Evolutionary conservation across 345 rosid species (phyloP), one percentile per base, ranked within the genome.

Genomic region (Brassica cretica): DNA sequence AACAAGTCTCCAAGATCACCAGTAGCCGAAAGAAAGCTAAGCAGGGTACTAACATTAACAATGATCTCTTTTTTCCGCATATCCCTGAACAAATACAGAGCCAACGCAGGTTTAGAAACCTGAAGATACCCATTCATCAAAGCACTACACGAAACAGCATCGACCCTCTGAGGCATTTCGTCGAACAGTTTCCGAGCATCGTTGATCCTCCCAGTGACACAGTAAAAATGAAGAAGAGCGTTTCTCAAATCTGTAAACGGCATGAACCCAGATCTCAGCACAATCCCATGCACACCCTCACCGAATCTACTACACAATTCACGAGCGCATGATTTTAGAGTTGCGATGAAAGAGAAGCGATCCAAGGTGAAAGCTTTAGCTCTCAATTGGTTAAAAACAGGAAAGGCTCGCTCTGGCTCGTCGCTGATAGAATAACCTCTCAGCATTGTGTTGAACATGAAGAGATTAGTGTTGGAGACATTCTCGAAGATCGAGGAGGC

Each of bases 171-270:
- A 33, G 86, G 84, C 74, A 73, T 68, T 89, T 87, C 93, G 9
- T 87, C 93, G 65, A 90, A 89, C 88, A 90, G 39, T 61, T 80
- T 82, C 44, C 64, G 87, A 30, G 91, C 93, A 80, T 84, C 81
- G 5, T 4, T 56, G 5, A 75, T 78, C 61, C 76, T 72, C 8
- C 84, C 72, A 35, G 74, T 72, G 46, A 80, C 83, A 51, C 87
- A 16, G 14, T 87, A 90, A 6, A 86, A 70, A 30, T 73, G 85
- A 70, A 87, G 62, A 59, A 90, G 84, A 21, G 81, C 53, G 64
- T 89, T 89, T 83, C 79, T 86, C 56, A 90, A 83, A 72, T 86
- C 83, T 1, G 77, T 69, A 74, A 84, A 79, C 64, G 58, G 41
- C 74, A 83, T 16, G 59, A 82, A 75, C 78, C 95, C 95, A 15